phyloP scores from a whole-genome alignment of 139 green algal species.

The Haematococcus lacustris region DNA sequence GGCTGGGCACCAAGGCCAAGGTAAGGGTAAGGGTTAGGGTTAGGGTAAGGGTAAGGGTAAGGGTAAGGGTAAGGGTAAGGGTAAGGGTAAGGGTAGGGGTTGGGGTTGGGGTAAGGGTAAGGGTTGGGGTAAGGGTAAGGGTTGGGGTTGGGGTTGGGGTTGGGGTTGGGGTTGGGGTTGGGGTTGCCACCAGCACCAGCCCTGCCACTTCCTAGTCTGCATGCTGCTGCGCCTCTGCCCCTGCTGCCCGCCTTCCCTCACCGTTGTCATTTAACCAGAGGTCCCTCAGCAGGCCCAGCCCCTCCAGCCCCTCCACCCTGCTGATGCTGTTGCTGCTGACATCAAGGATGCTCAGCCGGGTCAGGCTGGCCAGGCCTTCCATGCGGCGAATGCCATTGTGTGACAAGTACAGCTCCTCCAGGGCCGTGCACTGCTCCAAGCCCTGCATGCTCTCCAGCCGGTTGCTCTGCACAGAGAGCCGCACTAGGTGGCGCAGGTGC shows the following conservation, averaged over 20 bases:
- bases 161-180: too few relatives aligned
- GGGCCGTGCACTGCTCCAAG: conserved; percentile 48
- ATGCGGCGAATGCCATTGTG: conserved; percentile 77
- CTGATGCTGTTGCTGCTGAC: conserved; percentile 68
- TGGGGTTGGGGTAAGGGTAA: too few relatives aligned
- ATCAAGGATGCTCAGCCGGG: conserved; percentile 71
- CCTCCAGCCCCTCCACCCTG: conserved; percentile 21
- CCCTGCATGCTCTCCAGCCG: conserved; percentile 69
- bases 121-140: too few relatives aligned
- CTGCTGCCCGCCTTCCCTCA: conserved; percentile 13
- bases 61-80: too few relatives aligned
- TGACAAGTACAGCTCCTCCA: conserved; percentile 89
- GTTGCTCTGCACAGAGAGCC: conserved; percentile 63
- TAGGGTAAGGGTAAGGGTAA: too few relatives aligned
- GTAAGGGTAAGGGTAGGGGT: too few relatives aligned
- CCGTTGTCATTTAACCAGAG: conserved; percentile 94
- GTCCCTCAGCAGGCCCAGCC: conserved; percentile 52
- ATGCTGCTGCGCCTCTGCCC: too few relatives aligned
- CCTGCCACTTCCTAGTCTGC: background rate
- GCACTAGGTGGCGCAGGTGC: conserved; percentile 30
- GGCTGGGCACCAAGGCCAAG: background rate
- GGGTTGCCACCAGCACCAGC: background rate
- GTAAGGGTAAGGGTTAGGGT: too few relatives aligned
- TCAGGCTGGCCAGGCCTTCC: conserved; percentile 12
- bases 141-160: too few relatives aligned